These are phyloP conservation scores for Aspergillus carlsbadensis DNA, from an alignment of 495 filamentous ascomycete species.

Conservation along the genomic window DNA sequence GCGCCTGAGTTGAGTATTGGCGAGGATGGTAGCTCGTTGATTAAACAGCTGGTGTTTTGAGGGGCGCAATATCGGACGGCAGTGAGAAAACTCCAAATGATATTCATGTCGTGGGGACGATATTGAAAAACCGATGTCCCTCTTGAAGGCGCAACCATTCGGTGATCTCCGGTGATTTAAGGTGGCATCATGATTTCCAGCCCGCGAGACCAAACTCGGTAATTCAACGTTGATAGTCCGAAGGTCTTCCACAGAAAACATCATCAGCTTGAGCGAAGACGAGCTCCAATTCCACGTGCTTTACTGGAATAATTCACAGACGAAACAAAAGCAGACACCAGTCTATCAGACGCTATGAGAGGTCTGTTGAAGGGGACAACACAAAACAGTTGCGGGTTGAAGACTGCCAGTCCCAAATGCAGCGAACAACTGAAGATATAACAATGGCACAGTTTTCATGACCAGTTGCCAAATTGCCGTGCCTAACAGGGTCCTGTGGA, in stretches of 20 bases:
- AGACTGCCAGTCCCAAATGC: background rate
- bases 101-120: no score
- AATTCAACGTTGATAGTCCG: background rate
- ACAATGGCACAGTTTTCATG: background rate
- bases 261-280: background rate
- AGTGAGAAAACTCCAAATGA: background rate
- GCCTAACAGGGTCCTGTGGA: background rate
- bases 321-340: slow-evolving; percentile 12
- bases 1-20: background rate
- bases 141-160: background rate
- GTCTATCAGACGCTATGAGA: slow-evolving; percentile 1
- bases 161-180: background rate
- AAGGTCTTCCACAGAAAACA: slow-evolving; percentile 1
- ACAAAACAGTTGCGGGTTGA: background rate
- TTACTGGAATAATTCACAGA: slow-evolving; percentile 13
- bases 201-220: background rate
- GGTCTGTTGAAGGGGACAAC: background rate
- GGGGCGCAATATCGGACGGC: background rate
- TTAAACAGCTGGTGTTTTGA: background rate
- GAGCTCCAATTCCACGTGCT: background rate
- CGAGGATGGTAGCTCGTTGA: background rate
- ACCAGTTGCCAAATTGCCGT: background rate
- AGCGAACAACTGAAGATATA: background rate
- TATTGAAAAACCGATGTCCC: background rate
- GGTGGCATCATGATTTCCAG: background rate